Base-by-base conservation (phyloP, 2,329 filamentous ascomycete genomes). In the Sporothrix inflata region DNA sequence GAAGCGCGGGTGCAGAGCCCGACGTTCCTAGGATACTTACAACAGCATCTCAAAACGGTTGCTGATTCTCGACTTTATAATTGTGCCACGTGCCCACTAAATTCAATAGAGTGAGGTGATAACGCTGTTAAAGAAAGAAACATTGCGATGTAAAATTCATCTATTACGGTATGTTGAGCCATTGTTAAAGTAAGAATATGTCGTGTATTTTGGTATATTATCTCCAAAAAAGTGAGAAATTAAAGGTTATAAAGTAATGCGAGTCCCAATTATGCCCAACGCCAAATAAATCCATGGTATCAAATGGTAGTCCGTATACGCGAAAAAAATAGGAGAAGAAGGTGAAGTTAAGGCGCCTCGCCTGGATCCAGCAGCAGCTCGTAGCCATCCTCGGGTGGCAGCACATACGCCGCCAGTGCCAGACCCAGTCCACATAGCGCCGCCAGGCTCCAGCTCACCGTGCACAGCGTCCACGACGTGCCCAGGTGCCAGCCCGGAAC, bases 341-440 rank as follows among this genome's bases (percentile, higher is more conserved):
- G 61, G 19, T 27, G 11, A 11, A 8, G 38, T 38, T 55, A 79
- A 84, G 89, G 78, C 90, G 93, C 80, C 24, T 82, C 81, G 38
- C 87, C 72, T 3, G 84, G 82, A 38, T 88, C 86, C 14, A 81
- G 78, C 73, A 88, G 78, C 74, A 93, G 87, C 79, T 97, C 93
- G 82, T 97, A 98, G 71, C 93, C 94, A 77, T 92, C 93, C 79
- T 98, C 94, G 0, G 89, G 87, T 0, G 93, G 91, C 57, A 97
- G 84, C 27, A 92, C 81, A 73, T 90, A 88, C 5, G 91, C 91
- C 1, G 92, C 92, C 12, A 89, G 82, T 0, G 87, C 84, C 70
- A 98, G 84, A 14, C 87, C 89, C 16, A 84, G 82, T 0, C 87
- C 89, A 14, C 84, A 81, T 11, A 89, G 72, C 2, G 89, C 79